These are phyloP conservation scores for Clavispora vitiphila DNA, from an alignment of 805 yeast genomes.

Conservation along the genomic window DNA sequence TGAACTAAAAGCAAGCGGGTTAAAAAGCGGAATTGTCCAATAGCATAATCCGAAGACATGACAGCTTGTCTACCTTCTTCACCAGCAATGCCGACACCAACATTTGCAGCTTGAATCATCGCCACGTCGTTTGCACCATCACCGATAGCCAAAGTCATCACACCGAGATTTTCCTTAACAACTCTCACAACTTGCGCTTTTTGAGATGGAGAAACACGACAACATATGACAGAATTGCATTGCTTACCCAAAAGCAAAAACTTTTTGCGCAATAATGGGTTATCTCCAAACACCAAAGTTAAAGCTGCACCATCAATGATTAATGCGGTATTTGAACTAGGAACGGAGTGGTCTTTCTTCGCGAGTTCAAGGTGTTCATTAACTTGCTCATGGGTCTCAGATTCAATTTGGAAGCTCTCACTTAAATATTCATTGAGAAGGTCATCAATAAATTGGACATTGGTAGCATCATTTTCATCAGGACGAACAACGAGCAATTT, in stretches of 20 bases:
- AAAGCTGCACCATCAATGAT: conserved; percentile 80
- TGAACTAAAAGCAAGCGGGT: conserved; percentile 66
- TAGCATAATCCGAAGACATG: conserved; percentile 82
- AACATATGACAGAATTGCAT: conserved; percentile 77
- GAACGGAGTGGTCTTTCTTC: conserved; percentile 56
- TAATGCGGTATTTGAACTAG: conserved; percentile 62
- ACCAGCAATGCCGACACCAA: conserved; percentile 88
- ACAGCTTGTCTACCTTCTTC: conserved; percentile 89
- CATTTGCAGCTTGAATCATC: conserved; percentile 84
- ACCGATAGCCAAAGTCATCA: conserved; percentile 84
- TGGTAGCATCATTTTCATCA: conserved; percentile 32
- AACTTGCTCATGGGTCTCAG: conserved; percentile 33
- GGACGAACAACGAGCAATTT: conserved; percentile 60
- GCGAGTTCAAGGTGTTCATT: conserved; percentile 51
- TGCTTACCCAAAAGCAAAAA: conserved; percentile 71
- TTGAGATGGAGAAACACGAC: conserved; percentile 86
- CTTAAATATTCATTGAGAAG: conserved; percentile 44
- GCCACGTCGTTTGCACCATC: conserved; percentile 90
- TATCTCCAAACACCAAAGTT: conserved; percentile 44
- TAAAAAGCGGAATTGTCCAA: conserved; percentile 75
- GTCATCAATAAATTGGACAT: conserved; percentile 28
- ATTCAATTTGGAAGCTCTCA: conserved; percentile 49
- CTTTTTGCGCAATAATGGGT: conserved; percentile 34
- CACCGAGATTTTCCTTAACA: conserved; percentile 69
- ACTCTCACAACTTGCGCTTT: conserved; percentile 78